These are phyloP conservation scores for Coprinopsis sp. DNA, from an alignment of 768 basidiomycete genomes.

Conservation along the genomic window DNA sequence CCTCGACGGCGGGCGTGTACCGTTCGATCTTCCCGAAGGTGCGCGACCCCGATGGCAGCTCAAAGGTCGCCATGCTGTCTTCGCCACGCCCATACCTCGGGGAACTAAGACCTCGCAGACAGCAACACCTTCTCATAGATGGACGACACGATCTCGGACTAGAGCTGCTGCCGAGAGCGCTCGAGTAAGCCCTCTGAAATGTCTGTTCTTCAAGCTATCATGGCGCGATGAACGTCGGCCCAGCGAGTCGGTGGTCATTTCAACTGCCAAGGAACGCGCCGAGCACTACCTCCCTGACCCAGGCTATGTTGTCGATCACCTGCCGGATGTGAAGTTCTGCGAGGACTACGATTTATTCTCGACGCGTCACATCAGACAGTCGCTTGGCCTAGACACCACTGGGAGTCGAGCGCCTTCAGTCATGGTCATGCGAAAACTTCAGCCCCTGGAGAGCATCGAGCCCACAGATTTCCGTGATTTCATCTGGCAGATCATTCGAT, in stretches of 20 bases:
- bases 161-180: too few species aligned
- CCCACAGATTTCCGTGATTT: not conserved
- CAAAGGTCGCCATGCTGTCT: not conserved
- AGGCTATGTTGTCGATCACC: slow-evolving; percentile 6
- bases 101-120: too few species aligned
- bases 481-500: slow-evolving; percentile 2
- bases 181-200: not conserved
- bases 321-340: not conserved
- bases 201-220: slow-evolving; percentile 9
- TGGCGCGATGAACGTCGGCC: slow-evolving; percentile 7
- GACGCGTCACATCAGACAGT: slow-evolving; percentile 4
- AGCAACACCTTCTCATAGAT: too few species aligned
- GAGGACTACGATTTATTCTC: not conserved
- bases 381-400: not conserved
- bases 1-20: too few species aligned
- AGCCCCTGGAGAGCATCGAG: not conserved
- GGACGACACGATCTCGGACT: too few species aligned
- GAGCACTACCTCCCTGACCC: not conserved
- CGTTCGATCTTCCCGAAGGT: too few species aligned
- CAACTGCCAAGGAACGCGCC: not conserved
- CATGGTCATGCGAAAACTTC: not conserved
- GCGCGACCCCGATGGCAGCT: too few species aligned
- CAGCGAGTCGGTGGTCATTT: slow-evolving; percentile 1
- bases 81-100: not conserved
- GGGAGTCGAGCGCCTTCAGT: not conserved